Evolutionary conservation across 2,329 filamentous ascomycete species (phyloP).

Genomic region (Ampelomyces quisqualis): DNA sequence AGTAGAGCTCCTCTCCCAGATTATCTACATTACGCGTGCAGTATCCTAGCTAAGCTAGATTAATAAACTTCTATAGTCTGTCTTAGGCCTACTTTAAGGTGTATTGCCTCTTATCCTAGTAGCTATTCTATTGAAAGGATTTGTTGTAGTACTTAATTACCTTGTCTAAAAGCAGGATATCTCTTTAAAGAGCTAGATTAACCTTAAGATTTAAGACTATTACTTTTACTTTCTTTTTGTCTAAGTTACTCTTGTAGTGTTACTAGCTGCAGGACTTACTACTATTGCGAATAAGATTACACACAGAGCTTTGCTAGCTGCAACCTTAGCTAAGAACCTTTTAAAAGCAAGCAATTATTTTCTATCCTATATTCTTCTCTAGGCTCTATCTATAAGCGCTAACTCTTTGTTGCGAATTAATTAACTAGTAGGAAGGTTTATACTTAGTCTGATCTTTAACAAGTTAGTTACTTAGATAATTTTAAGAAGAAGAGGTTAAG

Average conservation of each 20-base stretch:
- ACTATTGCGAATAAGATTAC: constrained; percentile 9
- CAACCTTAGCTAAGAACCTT: constrained; percentile 17
- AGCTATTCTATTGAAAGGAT: constrained; percentile 6
- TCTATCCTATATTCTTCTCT: constrained; percentile 15
- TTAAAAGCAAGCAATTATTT: constrained; percentile 22
- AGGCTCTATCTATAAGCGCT: constrained; percentile 12
- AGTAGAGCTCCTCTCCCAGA: constrained; percentile 9
- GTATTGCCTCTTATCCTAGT: constrained; percentile 5
- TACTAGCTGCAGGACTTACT: constrained; percentile 13
- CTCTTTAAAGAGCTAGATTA: constrained; percentile 6
- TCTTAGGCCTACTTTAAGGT: constrained; percentile 9
- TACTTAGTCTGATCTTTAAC: constrained; percentile 10
- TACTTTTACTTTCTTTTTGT: constrained; percentile 18
- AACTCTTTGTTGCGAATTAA: constrained; percentile 7
- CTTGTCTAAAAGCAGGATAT: constrained; percentile 10
- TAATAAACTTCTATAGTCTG: constrained; percentile 7
- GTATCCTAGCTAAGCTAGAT: constrained; percentile 10
- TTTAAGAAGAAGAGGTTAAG: constrained; percentile 1
- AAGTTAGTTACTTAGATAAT: constrained; percentile 11
- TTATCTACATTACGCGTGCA: constrained; percentile 10
- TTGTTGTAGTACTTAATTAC: constrained; percentile 1
- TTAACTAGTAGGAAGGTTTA: constrained; percentile 1
- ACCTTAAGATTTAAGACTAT: constrained; percentile 12
- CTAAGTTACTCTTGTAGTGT: constrained; percentile 10
- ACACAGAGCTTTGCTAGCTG: constrained; percentile 4